phyloP scores from a whole-genome alignment of 371 early-diverging fungal genomes.

The Mortierella sp. region DNA sequence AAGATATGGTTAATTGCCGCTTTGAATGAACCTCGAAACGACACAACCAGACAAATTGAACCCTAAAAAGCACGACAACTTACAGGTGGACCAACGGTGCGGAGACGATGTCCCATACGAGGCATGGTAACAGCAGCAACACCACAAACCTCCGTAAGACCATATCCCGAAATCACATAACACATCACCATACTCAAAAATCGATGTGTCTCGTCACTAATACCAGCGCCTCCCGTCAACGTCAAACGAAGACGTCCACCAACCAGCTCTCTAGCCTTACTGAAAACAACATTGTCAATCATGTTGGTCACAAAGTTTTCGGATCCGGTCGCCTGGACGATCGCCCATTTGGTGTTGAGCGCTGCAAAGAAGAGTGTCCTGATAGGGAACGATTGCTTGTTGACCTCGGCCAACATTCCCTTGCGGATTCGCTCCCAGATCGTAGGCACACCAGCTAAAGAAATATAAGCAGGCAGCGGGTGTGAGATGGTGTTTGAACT shows the following conservation, averaged over 20 bases:
- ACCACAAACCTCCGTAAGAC: slow-evolving; percentile 73
- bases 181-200: slow-evolving; percentile 74
- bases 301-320: slow-evolving; percentile 75
- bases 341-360: slow-evolving; percentile 79
- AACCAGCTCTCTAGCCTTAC: slow-evolving; percentile 80
- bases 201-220: slow-evolving; percentile 87
- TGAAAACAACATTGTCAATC: slow-evolving; percentile 86
- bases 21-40: slow-evolving; percentile 65
- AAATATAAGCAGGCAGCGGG: neutral
- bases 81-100: slow-evolving; percentile 55
- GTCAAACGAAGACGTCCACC: slow-evolving; percentile 91
- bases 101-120: slow-evolving; percentile 67
- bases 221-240: slow-evolving; percentile 95
- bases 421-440: slow-evolving; percentile 93
- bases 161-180: slow-evolving; percentile 74
- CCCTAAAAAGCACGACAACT: slow-evolving; percentile 1
- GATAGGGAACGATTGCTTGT: slow-evolving; percentile 69
- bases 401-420: slow-evolving; percentile 80
- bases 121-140: slow-evolving; percentile 67
- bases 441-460: slow-evolving; percentile 85
- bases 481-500: neutral
- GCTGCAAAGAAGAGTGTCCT: slow-evolving; percentile 75
- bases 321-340: slow-evolving; percentile 69
- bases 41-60: neutral
- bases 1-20: slow-evolving; percentile 41